Percentiles rank a stretch among this genome's conserved stretches.
These are phyloP conservation scores for Thermomucor indicae-seudaticae DNA, from an alignment of 371 early-diverging fungal genomes.

Conservation along the genomic window DNA sequence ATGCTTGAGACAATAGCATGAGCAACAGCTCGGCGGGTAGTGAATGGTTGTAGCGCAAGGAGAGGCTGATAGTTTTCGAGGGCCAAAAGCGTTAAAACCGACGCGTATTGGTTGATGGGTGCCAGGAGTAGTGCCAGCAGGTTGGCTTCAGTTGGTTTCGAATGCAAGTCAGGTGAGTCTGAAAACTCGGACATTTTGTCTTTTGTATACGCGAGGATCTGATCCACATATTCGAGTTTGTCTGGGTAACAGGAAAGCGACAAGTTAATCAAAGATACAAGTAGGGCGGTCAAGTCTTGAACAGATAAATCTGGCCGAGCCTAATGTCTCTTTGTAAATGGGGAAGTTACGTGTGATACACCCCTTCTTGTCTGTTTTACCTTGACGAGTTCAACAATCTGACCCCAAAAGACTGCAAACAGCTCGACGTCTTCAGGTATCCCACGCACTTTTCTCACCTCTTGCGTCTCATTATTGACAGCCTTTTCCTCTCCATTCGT, in stretches of 20 bases:
- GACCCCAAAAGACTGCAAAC: conserved; percentile 94
- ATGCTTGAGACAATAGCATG: conserved; percentile 69
- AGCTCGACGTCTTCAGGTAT: conserved; percentile 83
- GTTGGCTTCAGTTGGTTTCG: conserved; percentile 55
- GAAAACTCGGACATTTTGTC: conserved; percentile 53
- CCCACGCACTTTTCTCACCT: conserved; percentile 51
- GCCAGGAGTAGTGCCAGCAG: conserved; percentile 63
- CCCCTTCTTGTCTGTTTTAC: conserved; percentile 30
- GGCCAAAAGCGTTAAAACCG: conserved; percentile 56
- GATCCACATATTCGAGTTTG: conserved; percentile 78
- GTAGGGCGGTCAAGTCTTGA: conserved; percentile 83
- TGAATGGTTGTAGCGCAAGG: conserved; percentile 73
- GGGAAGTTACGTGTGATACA: neutral
- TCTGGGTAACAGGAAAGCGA: conserved; percentile 94
- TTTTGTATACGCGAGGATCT: conserved; percentile 81
- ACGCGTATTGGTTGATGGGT: conserved; percentile 72
- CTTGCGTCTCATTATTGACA: conserved; percentile 12
- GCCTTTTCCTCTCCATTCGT: conserved; percentile 15
- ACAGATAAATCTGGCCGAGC: conserved; percentile 84
- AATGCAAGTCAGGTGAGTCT: conserved; percentile 53
- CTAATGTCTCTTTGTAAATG: conserved; percentile 4
- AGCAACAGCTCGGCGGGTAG: conserved; percentile 77
- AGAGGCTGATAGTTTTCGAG: conserved; percentile 74
- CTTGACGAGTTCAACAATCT: conserved; percentile 86
- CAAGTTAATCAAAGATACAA: conserved; percentile 82